Conservation (phyloP, 1,284 basidiomycete species). For the Apiotrichum veenhuisii region DNA sequence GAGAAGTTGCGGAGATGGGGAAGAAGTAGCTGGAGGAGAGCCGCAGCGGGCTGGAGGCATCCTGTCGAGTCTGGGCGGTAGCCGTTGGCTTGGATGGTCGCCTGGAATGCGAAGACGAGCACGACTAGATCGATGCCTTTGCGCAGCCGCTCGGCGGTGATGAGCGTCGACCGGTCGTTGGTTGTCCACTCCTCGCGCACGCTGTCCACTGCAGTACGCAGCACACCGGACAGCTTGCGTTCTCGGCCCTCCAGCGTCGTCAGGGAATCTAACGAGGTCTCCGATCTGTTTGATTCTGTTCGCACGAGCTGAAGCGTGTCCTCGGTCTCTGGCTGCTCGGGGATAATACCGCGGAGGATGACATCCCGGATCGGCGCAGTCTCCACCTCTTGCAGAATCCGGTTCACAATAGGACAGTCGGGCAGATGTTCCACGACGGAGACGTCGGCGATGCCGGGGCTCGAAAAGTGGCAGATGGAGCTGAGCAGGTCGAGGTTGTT, state of each 20-base stretch:
- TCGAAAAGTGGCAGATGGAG: constrained; percentile 57
- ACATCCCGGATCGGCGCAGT: constrained; percentile 65
- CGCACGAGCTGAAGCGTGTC: neutral
- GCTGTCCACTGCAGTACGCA: constrained; percentile 60
- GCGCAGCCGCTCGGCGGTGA: constrained; percentile 62
- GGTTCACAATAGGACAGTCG: constrained; percentile 61
- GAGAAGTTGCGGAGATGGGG: constrained; percentile 17
- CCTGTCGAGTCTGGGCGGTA: constrained; percentile 44
- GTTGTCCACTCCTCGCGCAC: constrained; percentile 56
- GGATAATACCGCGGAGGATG: constrained; percentile 62
- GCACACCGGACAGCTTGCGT: constrained; percentile 62
- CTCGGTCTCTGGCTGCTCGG: constrained; percentile 39
- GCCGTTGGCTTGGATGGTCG: constrained; percentile 62
- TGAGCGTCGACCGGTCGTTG: constrained; percentile 20
- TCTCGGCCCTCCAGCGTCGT: constrained; percentile 53
- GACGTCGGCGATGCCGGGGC: constrained; percentile 10
- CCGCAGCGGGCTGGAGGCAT: constrained; percentile 15
- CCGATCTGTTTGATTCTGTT: no score
- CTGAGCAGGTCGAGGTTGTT: constrained; percentile 66
- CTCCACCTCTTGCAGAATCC: constrained; percentile 59
- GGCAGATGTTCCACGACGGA: constrained; percentile 53
- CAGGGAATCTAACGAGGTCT: constrained; percentile 41
- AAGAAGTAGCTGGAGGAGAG: constrained; percentile 19
- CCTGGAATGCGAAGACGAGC: constrained; percentile 64
- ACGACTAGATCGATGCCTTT: constrained; percentile 66